These are phyloP conservation scores for Aspergillus baeticus DNA, from an alignment of 495 filamentous ascomycete genomes.

Conservation along the genomic window DNA sequence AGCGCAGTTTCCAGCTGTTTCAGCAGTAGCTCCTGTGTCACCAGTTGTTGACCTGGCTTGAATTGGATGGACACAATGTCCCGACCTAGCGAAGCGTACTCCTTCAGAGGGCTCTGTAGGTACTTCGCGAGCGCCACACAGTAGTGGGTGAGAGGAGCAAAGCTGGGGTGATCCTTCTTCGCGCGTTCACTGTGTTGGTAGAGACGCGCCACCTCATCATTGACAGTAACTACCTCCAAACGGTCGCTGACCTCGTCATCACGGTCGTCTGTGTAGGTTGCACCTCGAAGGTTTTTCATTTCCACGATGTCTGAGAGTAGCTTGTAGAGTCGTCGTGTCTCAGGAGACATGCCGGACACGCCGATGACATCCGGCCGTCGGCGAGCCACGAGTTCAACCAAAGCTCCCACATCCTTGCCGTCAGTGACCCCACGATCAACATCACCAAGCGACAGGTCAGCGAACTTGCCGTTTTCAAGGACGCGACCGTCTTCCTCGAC, in stretches of 20 bases:
- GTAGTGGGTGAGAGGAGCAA: conserved; percentile 76
- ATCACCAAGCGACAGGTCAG: conserved; percentile 71
- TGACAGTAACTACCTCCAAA: conserved; percentile 86
- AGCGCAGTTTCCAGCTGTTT: conserved; percentile 88
- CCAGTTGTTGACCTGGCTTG: conserved; percentile 82
- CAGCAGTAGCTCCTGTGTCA: conserved; percentile 80
- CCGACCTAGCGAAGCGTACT: conserved; percentile 88
- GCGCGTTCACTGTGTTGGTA: conserved; percentile 89
- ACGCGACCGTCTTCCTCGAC: conserved; percentile 90
- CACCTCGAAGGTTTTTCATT: conserved; percentile 68
- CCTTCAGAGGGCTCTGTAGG: conserved; percentile 89
- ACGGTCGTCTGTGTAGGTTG: conserved; percentile 65
- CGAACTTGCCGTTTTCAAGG: conserved; percentile 82
- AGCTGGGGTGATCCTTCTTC: conserved; percentile 73
- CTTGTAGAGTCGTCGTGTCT: conserved; percentile 80
- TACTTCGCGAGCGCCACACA: conserved; percentile 87
- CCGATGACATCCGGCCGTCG: conserved; percentile 87
- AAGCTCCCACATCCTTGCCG: conserved; percentile 58
- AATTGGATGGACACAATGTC: conserved; percentile 85
- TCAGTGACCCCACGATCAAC: conserved; percentile 59
- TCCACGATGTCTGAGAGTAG: conserved; percentile 73
- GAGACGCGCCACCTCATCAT: conserved; percentile 91
- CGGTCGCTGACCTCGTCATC: conserved; percentile 62
- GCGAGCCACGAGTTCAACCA: conserved; percentile 71
- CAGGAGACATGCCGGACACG: conserved; percentile 85